Evolutionary conservation across 202 grass and related monocot species (phyloP), one percentile per base, ranked within the genome.

Genomic region (Hordeum pubiflorum): DNA sequence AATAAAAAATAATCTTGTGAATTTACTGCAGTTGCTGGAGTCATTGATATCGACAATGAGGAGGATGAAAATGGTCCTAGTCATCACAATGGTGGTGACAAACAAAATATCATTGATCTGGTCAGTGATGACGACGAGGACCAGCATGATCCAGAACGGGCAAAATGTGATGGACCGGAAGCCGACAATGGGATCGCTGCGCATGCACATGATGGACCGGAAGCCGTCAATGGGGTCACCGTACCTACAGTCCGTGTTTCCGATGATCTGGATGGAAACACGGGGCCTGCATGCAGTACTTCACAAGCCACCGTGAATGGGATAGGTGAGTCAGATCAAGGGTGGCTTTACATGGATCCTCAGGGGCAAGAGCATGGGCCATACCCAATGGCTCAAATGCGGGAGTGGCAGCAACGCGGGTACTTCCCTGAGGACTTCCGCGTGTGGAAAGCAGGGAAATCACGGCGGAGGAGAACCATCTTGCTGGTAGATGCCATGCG

Each of bases 311-410:
- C 15, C 64, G n/a, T 24, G 81, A 78, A 36, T 62, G 24, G 4
- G 32, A 17, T 4, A 24, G 29, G 63, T 18, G 38, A 63, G 57
- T 20, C 7, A 38, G 50, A 4, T 48, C 33, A 5, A 52, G 15
- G 75, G 46, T 97, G 92, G 95, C 24, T 88, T 63, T 98, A 98
- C 55, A 0, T 22, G 10, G 95, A 94, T 64, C 90, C 86, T 15
- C 27, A 44, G 38, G 92, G 84, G 34, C 14, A 31, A 5, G 10
- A 71, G 3, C 92, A 57, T 27, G 95, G 95, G 4, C 88, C 95
- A 58, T 93, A 87, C 83, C 0, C 83, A n/a, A 81, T 94, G 86
- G 0, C 1, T 12, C 37, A 17, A 5, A 40, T 98, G 60, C 46
- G 34, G 3, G 3, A 0, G 3, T 94, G 95, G 92, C 75, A 63